Percentiles rank a stretch among this genome's conserved stretches.
Conservation (phyloP, 1,139 yeast genomes). For the Lipomyces yarrowii region DNA sequence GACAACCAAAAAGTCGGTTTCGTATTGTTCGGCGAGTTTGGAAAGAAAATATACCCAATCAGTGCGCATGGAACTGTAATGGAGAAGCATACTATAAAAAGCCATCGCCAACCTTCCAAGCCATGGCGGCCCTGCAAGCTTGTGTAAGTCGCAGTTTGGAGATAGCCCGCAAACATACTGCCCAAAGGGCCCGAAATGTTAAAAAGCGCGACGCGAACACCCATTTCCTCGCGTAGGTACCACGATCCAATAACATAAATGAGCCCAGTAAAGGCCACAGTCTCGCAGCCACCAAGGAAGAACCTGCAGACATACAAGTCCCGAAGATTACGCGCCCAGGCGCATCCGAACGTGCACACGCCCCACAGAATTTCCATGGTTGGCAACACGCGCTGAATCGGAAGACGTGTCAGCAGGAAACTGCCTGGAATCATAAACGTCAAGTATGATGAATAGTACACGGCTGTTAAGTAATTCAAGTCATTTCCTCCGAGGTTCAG, state of each 20-base stretch:
- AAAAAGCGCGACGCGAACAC: constrained; percentile 62
- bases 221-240: constrained; percentile 61
- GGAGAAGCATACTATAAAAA: constrained; percentile 68
- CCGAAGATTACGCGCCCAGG: constrained; percentile 20
- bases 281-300: constrained; percentile 60
- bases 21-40: constrained; percentile 60
- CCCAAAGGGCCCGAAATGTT: constrained; percentile 65
- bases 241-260: constrained; percentile 65
- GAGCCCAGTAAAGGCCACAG: constrained; percentile 60
- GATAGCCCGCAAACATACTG: constrained; percentile 61
- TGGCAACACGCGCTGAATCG: constrained; percentile 26
- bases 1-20: constrained; percentile 45
- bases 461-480: constrained; percentile 54
- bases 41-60: constrained; percentile 61
- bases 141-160: constrained; percentile 62
- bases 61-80: constrained; percentile 62
- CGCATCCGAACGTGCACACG: constrained; percentile 29
- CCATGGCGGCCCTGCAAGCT: constrained; percentile 53
- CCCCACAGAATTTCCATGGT: constrained; percentile 31
- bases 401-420: constrained; percentile 27
- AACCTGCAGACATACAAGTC: constrained; percentile 58
- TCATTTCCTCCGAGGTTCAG: constrained; percentile 53
- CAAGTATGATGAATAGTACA: constrained; percentile 25
- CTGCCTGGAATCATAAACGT: constrained; percentile 28
- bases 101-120: constrained; percentile 73